phyloP scores from a whole-genome alignment of 2,329 filamentous ascomycete species.

The Aspergillus intermedius region DNA sequence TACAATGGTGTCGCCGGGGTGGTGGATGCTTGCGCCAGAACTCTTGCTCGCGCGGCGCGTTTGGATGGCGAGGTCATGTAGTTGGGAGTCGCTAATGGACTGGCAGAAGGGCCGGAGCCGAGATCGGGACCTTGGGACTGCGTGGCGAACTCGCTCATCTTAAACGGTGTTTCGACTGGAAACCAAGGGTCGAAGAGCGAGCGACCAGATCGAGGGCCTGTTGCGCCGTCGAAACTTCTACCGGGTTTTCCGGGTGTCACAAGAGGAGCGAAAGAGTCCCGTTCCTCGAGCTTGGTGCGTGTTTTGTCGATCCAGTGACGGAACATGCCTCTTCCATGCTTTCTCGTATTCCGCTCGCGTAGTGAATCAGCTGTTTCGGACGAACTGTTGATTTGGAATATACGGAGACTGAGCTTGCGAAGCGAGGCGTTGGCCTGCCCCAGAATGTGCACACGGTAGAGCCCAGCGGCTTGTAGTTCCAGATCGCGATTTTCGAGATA shows the following conservation, averaged over 20 bases:
- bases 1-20: slow-evolving; percentile 39
- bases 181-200: slow-evolving; percentile 32
- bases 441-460: slow-evolving; percentile 43
- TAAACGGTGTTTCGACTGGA: slow-evolving; percentile 31
- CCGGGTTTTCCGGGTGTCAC: slow-evolving; percentile 17
- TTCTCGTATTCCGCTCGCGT: slow-evolving; percentile 47
- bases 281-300: slow-evolving; percentile 22
- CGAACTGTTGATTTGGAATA: slow-evolving; percentile 49
- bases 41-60: slow-evolving; percentile 37
- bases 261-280: slow-evolving; percentile 24
- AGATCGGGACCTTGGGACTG: slow-evolving; percentile 15
- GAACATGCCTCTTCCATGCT: slow-evolving; percentile 51
- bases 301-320: slow-evolving; percentile 49
- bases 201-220: slow-evolving; percentile 14
- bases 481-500: slow-evolving; percentile 28
- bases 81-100: slow-evolving; percentile 35
- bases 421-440: slow-evolving; percentile 43
- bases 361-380: slow-evolving; percentile 49
- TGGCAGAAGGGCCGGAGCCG: slow-evolving; percentile 21
- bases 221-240: slow-evolving; percentile 15
- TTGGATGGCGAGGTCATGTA: slow-evolving; percentile 43
- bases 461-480: slow-evolving; percentile 40
- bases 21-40: slow-evolving; percentile 36
- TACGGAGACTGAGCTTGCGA: slow-evolving; percentile 52
- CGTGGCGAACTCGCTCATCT: slow-evolving; percentile 29